Evolutionary conservation across 2,329 filamentous ascomycete genomes (phyloP).

Genomic region (Lecanicillium sp.): DNA sequence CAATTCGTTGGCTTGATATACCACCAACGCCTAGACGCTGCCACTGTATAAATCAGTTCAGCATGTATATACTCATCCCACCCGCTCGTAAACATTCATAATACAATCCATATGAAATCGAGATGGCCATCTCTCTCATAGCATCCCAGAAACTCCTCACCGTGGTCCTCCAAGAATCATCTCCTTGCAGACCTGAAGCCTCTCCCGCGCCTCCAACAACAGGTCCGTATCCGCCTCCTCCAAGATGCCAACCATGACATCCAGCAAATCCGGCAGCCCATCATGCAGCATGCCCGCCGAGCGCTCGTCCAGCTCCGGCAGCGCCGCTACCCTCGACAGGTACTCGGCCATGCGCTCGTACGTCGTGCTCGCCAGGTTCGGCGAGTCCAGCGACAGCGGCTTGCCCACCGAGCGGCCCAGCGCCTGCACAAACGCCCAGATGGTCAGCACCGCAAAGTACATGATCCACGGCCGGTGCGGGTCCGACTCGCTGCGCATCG

Average conservation of each 20-base stretch:
- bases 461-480: slow-evolving; percentile 86
- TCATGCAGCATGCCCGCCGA: slow-evolving; percentile 59
- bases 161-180: slow-evolving; percentile 10
- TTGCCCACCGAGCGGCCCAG: slow-evolving; percentile 51
- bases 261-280: slow-evolving; percentile 37
- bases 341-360: slow-evolving; percentile 32
- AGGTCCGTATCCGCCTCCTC: slow-evolving; percentile 53
- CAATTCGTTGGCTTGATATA: too few relatives aligned
- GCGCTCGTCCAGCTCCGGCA: slow-evolving; percentile 62
- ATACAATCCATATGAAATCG: too few relatives aligned
- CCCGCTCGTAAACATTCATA: too few relatives aligned
- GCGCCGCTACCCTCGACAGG: slow-evolving; percentile 56
- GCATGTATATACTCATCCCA: too few relatives aligned
- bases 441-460: slow-evolving; percentile 77
- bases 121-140: too few relatives aligned
- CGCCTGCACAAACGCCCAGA: slow-evolving; percentile 83
- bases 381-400: slow-evolving; percentile 38
- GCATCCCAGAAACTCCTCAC: not conserved
- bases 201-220: slow-evolving; percentile 65
- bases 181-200: slow-evolving; percentile 56
- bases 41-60: too few relatives aligned
- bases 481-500: slow-evolving; percentile 68
- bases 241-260: slow-evolving; percentile 34
- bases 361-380: slow-evolving; percentile 26
- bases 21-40: too few relatives aligned